A percentile compares a stretch with the other conserved stretches of the same genome.
Evolutionary conservation across 1,139 yeast genomes (phyloP).

Genomic region (Geotrichum europaeum): DNA sequence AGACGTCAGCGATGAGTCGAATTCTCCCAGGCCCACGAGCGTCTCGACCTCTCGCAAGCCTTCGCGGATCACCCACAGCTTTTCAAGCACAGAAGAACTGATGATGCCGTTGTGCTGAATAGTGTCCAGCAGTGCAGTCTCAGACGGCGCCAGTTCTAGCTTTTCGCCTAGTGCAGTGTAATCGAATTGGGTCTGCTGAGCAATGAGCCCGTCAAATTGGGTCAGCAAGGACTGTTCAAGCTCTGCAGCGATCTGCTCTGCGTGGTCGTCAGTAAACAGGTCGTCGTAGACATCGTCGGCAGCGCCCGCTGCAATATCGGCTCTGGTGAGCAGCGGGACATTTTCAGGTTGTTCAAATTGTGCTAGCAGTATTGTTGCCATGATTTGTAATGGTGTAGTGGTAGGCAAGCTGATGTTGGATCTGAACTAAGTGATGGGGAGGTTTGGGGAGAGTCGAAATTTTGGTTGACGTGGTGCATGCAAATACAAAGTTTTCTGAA

Average conservation of each 20-base stretch:
- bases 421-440: neutral
- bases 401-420: neutral
- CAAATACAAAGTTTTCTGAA: neutral
- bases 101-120: slow-evolving; percentile 13
- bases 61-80: slow-evolving; percentile 29
- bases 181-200: neutral
- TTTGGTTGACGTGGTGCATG: neutral
- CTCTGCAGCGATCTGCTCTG: slow-evolving; percentile 7
- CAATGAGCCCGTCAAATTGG: neutral
- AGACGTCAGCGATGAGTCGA: slow-evolving; percentile 26
- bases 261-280: slow-evolving; percentile 6
- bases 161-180: neutral
- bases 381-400: slow-evolving; percentile 2
- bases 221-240: slow-evolving; percentile 9
- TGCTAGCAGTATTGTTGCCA: neutral
- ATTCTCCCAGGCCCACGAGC: slow-evolving; percentile 27
- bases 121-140: slow-evolving; percentile 5
- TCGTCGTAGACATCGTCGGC: slow-evolving; percentile 5
- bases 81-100: slow-evolving; percentile 22
- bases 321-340: neutral
- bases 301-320: neutral
- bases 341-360: slow-evolving; percentile 1
- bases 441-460: neutral
- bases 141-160: slow-evolving; percentile 3
- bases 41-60: slow-evolving; percentile 29